phyloP scores from a whole-genome alignment of 805 yeast species.

The Metschnikowia amazonensis region DNA sequence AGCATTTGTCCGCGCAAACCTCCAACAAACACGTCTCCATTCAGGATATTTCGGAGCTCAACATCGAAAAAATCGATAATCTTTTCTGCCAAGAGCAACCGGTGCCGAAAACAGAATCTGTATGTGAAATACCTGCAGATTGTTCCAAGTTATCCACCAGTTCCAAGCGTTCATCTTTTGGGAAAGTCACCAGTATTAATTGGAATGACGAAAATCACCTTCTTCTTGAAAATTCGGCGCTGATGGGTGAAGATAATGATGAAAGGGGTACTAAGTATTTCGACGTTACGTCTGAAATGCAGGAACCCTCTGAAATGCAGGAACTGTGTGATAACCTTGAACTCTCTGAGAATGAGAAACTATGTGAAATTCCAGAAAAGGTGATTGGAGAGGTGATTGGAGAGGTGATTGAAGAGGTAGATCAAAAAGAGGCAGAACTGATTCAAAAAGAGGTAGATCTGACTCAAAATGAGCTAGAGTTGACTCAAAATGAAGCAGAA shows the following conservation, averaged over 20 bases:
- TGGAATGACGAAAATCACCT: conserved; percentile 39
- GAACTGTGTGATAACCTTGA: neutral
- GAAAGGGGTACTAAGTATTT: conserved; percentile 19
- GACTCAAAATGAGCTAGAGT: no score
- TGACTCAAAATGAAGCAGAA: neutral
- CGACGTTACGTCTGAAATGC: conserved; percentile 19
- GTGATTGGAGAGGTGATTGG: no score
- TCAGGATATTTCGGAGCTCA: conserved; percentile 38
- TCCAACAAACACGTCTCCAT: conserved; percentile 23
- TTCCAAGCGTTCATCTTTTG: conserved; percentile 15
- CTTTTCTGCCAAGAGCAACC: conserved; percentile 28
- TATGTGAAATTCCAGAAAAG: neutral
- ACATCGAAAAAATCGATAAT: conserved; percentile 36
- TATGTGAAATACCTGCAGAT: conserved; percentile 14
- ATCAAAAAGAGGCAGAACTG: no score
- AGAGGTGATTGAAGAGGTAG: no score
- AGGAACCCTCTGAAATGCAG: neutral
- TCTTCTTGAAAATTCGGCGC: conserved; percentile 27
- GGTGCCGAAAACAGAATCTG: conserved; percentile 1
- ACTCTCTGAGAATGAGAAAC: neutral
- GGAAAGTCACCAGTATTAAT: conserved; percentile 34
- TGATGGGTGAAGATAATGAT: conserved; percentile 9
- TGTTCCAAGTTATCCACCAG: neutral
- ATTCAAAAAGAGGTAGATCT: no score
- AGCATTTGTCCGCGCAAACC: conserved; percentile 1